Percentiles rank a stretch among this genome's conserved stretches.
Conservation (phyloP, 2,329 filamentous ascomycete genomes). For the Calonectria pseudoreteaudii region DNA sequence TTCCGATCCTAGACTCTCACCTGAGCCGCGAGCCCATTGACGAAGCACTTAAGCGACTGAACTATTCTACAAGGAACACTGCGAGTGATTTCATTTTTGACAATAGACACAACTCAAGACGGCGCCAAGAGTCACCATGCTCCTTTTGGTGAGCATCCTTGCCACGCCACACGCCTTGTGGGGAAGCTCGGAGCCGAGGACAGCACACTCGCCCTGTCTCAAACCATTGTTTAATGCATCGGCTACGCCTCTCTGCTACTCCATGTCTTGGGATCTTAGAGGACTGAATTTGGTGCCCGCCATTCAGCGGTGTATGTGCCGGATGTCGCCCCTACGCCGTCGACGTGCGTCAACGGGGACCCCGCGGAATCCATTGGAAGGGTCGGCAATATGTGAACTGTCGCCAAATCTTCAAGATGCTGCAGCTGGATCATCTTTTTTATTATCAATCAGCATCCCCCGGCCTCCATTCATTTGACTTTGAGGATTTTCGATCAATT, state of each 20-base stretch:
- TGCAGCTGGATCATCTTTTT: background rate
- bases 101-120: background rate
- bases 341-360: background rate
- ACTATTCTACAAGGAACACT: background rate
- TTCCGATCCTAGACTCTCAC: background rate
- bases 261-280: background rate
- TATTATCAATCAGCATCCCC: background rate
- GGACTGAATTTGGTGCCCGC: background rate
- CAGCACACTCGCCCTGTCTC: background rate
- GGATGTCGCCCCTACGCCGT: background rate
- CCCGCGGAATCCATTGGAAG: background rate
- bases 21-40: background rate
- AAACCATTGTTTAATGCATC: background rate
- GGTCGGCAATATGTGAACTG: background rate
- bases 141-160: background rate
- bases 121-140: background rate
- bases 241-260: too few species aligned
- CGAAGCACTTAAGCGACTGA: background rate
- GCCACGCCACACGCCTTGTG: background rate
- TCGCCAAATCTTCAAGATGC: background rate
- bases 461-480: background rate
- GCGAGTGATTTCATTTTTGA: background rate
- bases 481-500: too few species aligned
- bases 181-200: background rate
- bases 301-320: background rate